A percentile compares a stretch with the other conserved stretches of the same genome.
These are phyloP conservation scores for Nicotiana attenuata DNA, from an alignment of 257 asterid genomes.

Conservation along the genomic window DNA sequence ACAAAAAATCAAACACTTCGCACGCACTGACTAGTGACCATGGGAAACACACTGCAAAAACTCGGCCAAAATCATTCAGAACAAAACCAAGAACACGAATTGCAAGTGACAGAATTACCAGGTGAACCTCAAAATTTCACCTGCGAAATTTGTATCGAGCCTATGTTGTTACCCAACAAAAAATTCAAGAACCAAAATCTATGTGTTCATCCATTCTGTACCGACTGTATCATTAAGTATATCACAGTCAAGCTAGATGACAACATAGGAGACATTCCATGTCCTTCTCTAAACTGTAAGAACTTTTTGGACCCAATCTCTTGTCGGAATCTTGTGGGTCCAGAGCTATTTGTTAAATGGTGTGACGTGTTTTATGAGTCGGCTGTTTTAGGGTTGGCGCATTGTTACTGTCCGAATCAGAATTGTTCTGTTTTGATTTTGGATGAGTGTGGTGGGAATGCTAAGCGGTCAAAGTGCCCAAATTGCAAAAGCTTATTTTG, in stretches of 20 bases:
- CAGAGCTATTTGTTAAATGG: slow-evolving; percentile 47
- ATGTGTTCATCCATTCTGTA: slow-evolving; percentile 56
- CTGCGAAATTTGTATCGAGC: slow-evolving; percentile 25
- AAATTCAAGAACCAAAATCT: background rate
- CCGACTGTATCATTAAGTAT: no score
- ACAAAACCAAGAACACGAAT: background rate
- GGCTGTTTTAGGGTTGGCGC: slow-evolving; percentile 26
- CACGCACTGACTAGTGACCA: background rate
- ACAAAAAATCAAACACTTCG: background rate
- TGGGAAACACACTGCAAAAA: background rate
- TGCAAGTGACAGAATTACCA: background rate
- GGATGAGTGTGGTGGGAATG: slow-evolving; percentile 59
- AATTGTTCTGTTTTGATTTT: slow-evolving; percentile 47
- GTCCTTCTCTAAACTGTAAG: slow-evolving; percentile 51
- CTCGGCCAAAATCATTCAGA: background rate
- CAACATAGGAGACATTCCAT: slow-evolving; percentile 37
- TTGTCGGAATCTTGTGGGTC: slow-evolving; percentile 30
- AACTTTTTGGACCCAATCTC: slow-evolving; percentile 45
- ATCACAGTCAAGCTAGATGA: slow-evolving; percentile 37
- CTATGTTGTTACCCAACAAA: background rate
- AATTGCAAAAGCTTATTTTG: slow-evolving; percentile 49
- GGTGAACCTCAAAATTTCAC: background rate
- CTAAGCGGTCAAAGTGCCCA: slow-evolving; percentile 47
- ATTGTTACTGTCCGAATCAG: slow-evolving; percentile 51
- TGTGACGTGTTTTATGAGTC: slow-evolving; percentile 55